A percentile compares a stretch with the other conserved stretches of the same genome.
phyloP scores from a whole-genome alignment of 164 flowering plant species.

The Cinnamomum chago region DNA sequence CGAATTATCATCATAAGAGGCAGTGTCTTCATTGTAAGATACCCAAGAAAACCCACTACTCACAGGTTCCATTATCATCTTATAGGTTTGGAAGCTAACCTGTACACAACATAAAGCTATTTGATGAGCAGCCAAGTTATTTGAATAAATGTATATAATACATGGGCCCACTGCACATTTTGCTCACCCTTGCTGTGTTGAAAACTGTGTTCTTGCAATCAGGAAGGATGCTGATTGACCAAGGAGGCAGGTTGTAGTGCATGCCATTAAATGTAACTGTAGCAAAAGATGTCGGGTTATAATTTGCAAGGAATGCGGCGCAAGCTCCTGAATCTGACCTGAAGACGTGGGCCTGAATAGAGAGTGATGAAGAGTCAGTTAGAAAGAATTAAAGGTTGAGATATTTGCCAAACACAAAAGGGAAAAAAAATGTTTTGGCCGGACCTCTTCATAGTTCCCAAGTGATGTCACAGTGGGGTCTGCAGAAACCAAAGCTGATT shows the following conservation, averaged over 20 bases:
- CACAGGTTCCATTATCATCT: conserved; percentile 46
- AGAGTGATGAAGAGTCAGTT: not conserved
- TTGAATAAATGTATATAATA: not conserved
- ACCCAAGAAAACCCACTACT: conserved; percentile 51
- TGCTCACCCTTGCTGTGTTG: conserved; percentile 85
- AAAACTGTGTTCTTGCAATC: conserved; percentile 79
- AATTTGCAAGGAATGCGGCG: conserved; percentile 88
- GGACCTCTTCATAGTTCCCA: conserved; percentile 65
- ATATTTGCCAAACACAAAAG: not conserved
- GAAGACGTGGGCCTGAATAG: conserved; percentile 68
- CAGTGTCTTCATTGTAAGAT: conserved; percentile 65
- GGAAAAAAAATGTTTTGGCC: not conserved
- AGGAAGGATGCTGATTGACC: conserved; percentile 93
- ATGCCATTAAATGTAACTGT: conserved; percentile 50
- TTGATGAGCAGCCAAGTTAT: not conserved
- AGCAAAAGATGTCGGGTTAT: conserved; percentile 43
- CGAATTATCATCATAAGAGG: conserved; percentile 44
- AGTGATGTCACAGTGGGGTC: conserved; percentile 55
- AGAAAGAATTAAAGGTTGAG: not conserved
- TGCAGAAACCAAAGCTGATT: conserved; percentile 71
- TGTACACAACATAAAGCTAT: conserved; percentile 17
- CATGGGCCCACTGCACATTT: not conserved
- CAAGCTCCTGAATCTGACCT: conserved; percentile 53
- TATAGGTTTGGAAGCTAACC: conserved; percentile 56
- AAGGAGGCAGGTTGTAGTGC: conserved; percentile 73